Conservation (phyloP, 495 filamentous ascomycete genomes). For the Lasiosphaeria miniovina region DNA sequence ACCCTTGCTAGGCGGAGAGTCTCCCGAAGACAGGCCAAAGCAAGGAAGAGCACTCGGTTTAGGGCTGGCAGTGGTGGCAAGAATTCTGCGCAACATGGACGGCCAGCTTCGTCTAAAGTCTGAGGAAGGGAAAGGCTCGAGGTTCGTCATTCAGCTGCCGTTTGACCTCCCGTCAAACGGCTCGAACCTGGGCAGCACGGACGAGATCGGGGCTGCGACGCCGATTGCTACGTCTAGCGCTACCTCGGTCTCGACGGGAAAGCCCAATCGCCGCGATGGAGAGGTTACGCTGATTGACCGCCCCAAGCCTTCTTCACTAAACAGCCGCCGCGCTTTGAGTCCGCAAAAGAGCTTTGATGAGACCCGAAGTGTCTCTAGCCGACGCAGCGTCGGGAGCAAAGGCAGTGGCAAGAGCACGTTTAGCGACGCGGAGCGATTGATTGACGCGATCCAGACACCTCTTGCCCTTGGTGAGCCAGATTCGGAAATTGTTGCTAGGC, state of each 20-base stretch:
- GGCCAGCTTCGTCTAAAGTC: conserved; percentile 87
- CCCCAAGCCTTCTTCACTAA: conserved; percentile 26
- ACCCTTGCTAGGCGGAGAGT: conserved; percentile 28
- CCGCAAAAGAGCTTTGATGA: conserved; percentile 39
- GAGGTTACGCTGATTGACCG: conserved; percentile 59
- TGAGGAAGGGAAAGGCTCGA: conserved; percentile 79
- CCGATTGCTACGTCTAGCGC: conserved; percentile 15
- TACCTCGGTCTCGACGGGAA: conserved; percentile 27
- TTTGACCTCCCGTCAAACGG: conserved; percentile 59
- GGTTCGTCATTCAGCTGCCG: conserved; percentile 71
- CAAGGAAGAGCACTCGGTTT: conserved; percentile 60
- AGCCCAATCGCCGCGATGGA: conserved; percentile 36
- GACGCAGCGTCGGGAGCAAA: conserved; percentile 51
- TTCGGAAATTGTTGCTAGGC: conserved; percentile 15
- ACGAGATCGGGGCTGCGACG: conserved; percentile 4
- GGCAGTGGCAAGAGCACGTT: conserved; percentile 48
- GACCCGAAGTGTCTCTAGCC: conserved; percentile 46
- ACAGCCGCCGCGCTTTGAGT: conserved; percentile 5
- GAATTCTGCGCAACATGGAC: conserved; percentile 84
- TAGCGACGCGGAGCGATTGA: conserved; percentile 72
- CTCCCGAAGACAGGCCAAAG: conserved; percentile 28
- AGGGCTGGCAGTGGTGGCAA: conserved; percentile 80
- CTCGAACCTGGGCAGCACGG: conserved; percentile 19
- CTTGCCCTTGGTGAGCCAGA: conserved; percentile 43
- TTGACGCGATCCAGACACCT: conserved; percentile 70